Conservation (phyloP, 129 eudicot species). For the Solidago caesia region DNA sequence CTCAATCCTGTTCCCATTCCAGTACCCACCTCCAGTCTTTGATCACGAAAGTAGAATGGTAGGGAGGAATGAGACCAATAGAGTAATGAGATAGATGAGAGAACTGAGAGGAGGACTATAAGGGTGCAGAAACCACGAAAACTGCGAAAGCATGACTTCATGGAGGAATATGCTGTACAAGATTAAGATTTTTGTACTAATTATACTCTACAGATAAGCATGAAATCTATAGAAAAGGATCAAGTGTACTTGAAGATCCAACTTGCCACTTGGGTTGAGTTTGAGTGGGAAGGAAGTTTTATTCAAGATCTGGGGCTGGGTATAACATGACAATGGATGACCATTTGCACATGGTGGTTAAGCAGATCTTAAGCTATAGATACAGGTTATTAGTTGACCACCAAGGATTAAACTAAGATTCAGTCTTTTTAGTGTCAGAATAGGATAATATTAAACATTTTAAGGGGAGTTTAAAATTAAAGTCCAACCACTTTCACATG, state of each 20-base stretch:
- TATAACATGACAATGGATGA: constrained; percentile 11
- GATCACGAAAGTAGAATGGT: constrained; percentile 28
- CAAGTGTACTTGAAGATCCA: constrained; percentile 11
- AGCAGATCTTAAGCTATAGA: constrained; percentile 30
- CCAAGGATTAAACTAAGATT: constrained; percentile 20
- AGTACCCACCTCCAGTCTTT: background rate
- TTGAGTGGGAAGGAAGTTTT: constrained; percentile 3
- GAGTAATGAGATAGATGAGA: constrained; percentile 49
- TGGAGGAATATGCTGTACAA: constrained; percentile 22
- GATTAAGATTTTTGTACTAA: background rate
- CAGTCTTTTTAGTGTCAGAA: constrained; percentile 6
- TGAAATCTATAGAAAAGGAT: constrained; percentile 7
- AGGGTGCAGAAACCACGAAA: constrained; percentile 44
- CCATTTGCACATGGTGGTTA: constrained; percentile 45
- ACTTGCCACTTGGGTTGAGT: constrained; percentile 9
- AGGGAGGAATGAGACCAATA: constrained; percentile 45
- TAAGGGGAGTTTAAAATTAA: constrained; percentile 14
- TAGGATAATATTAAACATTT: constrained; percentile 16
- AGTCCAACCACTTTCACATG: constrained; percentile 19
- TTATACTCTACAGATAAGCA: background rate
- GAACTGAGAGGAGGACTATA: constrained; percentile 40
- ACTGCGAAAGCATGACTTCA: constrained; percentile 32
- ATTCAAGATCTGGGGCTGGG: constrained; percentile 12
- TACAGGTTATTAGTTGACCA: constrained; percentile 42
- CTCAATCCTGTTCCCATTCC: background rate